Conservation (phyloP, 352 stramenopile species). For the Stramenopiles sp. region DNA sequence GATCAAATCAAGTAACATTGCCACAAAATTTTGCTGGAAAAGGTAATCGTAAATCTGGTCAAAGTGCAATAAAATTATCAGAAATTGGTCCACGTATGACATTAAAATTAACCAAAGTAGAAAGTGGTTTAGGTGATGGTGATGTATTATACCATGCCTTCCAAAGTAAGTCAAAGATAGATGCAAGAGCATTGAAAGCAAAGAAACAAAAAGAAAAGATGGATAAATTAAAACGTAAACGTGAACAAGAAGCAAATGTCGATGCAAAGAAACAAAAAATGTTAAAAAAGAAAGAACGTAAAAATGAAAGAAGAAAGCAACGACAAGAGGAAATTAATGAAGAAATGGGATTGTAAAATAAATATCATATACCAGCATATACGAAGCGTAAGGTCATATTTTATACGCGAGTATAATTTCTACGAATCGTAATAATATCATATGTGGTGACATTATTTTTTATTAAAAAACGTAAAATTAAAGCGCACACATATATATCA, state of each 20-base stretch:
- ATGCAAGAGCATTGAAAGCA: conserved; percentile 18
- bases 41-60: background rate
- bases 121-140: conserved; percentile 78
- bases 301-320: background rate
- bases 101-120: conserved; percentile 83
- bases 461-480: too few relatives aligned
- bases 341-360: too few relatives aligned
- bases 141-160: conserved; percentile 94
- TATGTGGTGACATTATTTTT: too few relatives aligned
- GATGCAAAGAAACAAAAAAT: too few relatives aligned
- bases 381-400: too few relatives aligned
- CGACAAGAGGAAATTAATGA: too few relatives aligned
- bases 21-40: background rate
- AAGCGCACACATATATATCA: too few relatives aligned
- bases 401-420: too few relatives aligned
- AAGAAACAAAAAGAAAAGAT: conserved; percentile 14
- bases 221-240: background rate
- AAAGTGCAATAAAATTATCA: conserved; percentile 66
- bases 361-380: too few relatives aligned
- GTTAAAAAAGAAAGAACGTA: background rate
- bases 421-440: too few relatives aligned
- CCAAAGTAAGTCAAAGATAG: conserved; percentile 10
- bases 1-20: background rate
- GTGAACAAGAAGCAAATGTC: too few relatives aligned
- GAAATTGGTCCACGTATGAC: conserved; percentile 85